Base-by-base conservation (phyloP, 2,329 filamentous ascomycete genomes). In the Aspergillus flavus region DNA sequence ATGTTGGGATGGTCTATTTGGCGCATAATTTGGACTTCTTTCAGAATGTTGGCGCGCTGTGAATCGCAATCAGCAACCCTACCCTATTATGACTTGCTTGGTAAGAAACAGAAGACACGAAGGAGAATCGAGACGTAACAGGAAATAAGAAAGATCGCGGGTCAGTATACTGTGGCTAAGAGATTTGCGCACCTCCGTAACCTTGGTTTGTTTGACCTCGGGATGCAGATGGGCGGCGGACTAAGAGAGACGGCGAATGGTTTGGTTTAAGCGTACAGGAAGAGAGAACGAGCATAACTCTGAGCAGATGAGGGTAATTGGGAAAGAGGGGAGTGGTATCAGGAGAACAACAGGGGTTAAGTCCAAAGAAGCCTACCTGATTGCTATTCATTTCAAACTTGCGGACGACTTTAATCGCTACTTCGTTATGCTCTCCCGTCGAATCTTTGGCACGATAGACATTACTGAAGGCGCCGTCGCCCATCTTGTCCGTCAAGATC, bases 351-450 rank as follows among this genome's bases (percentile, higher is more conserved):
- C 48, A 61, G 64, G 67, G 66, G 67, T 70, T 68, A 70, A 62
- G 60, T 59, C 21, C 53, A 57, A 67, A 69, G 6, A 45, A 56
- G 72, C 90, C 93, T 87, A 99, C 95, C 93, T 98, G 95, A 84
- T 91, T 93, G 69, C 90, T 94, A 82, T 97, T 98, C 92, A 99
- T 97, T 81, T 99, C 95, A 78, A 93, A 98, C 82, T 98, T 98
- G 75, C 95, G 91, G 68, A 99, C 95, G 58, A 99, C 95, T 80
- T 99, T 99, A 85, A 99, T 98, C 71, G 94, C 95, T 39, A 95
- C 93, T 76, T 98, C 90, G 69, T 87, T 88, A 66, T 87, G 86
- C 66, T 89, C 84, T 46, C 91, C 91, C 6, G 88, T 85, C 53
- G 79, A 84, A 77, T 99, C 95, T 69, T 85, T 87, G 43, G 95